These are phyloP conservation scores for Jatropha curcas DNA, from an alignment of 345 rosid species.

Conservation along the genomic window DNA sequence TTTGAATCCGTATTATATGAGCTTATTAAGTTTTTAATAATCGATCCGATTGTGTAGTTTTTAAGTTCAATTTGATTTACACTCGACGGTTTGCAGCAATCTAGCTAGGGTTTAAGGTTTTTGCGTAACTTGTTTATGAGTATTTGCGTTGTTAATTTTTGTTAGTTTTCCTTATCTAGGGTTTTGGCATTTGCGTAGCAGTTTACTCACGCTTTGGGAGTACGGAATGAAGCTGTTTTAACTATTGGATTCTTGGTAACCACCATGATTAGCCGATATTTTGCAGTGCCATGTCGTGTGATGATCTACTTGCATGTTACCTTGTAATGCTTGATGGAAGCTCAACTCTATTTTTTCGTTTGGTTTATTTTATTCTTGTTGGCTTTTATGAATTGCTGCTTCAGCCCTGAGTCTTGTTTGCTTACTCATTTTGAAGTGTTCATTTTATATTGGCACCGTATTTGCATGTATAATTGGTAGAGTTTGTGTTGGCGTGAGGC, in stretches of 20 bases:
- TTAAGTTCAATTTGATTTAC: background rate
- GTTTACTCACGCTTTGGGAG: background rate
- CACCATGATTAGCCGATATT: background rate
- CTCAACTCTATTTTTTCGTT: background rate
- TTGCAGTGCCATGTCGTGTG: no score
- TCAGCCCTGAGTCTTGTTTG: background rate
- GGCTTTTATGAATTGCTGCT: background rate
- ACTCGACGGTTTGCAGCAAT: constrained; percentile 14
- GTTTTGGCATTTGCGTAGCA: background rate
- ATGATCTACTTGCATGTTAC: background rate
- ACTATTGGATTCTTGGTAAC: background rate
- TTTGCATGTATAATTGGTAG: no score
- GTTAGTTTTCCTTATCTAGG: background rate
- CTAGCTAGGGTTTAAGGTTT: constrained; percentile 27
- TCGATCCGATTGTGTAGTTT: background rate
- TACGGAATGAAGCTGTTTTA: background rate
- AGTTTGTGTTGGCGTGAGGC: no score
- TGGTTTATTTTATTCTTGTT: background rate
- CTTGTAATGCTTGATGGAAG: background rate
- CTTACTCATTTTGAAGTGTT: background rate
- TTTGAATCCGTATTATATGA: background rate
- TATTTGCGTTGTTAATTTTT: background rate
- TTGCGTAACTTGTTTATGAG: background rate
- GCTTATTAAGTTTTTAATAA: background rate
- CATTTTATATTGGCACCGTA: background rate